Percentiles rank a stretch among this genome's conserved stretches.
Evolutionary conservation across 2,329 filamentous ascomycete species (phyloP).

Genomic region (Fusarium clavum): DNA sequence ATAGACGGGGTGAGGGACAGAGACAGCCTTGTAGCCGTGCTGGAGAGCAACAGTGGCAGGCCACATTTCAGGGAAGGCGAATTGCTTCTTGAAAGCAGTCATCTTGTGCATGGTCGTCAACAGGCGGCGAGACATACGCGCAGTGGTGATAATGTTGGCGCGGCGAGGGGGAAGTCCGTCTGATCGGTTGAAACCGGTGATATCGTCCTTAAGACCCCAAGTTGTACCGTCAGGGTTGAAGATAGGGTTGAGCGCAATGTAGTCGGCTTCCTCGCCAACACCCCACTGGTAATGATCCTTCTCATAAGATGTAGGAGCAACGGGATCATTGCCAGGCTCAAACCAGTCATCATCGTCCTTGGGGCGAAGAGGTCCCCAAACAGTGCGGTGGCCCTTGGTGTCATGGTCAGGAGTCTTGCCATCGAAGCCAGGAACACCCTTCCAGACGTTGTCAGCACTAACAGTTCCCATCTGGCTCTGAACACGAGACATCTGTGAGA

Average conservation of each 20-base stretch:
- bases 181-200: conserved; percentile 81
- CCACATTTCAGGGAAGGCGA: conserved; percentile 98
- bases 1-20: conserved; percentile 88
- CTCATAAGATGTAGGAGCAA: conserved; percentile 76
- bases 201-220: conserved; percentile 84
- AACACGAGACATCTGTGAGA: conserved; percentile 77
- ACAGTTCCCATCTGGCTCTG: conserved; percentile 78
- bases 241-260: conserved; percentile 91
- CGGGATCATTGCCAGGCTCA: conserved; percentile 76
- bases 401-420: conserved; percentile 53
- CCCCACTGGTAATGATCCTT: conserved; percentile 89
- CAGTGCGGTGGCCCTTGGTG: conserved; percentile 60
- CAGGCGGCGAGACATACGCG: conserved; percentile 82
- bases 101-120: conserved; percentile 91
- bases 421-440: conserved; percentile 58
- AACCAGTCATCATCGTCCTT: conserved; percentile 76
- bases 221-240: conserved; percentile 90
- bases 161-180: conserved; percentile 75
- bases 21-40: conserved; percentile 93
- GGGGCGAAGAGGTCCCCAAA: conserved; percentile 88
- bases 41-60: conserved; percentile 87
- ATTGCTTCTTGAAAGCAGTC: conserved; percentile 84
- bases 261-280: conserved; percentile 88
- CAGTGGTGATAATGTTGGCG: conserved; percentile 88
- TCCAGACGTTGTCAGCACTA: conserved; percentile 76